Conservation (phyloP, 164 flowering plant species). For the Stephania cephalantha region DNA sequence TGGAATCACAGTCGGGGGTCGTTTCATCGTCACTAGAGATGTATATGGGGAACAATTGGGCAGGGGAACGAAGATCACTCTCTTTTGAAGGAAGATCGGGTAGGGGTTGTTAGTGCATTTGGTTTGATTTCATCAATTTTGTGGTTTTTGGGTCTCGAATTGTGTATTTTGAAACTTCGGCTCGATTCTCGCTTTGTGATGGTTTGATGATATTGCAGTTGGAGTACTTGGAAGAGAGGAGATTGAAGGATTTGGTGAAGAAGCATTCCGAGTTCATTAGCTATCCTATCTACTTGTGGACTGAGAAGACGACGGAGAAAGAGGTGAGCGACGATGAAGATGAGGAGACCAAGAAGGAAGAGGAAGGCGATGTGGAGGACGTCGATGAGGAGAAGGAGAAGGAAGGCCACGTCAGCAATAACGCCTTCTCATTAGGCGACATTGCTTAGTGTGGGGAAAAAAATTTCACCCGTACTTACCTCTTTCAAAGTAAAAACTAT, state of each 20-base stretch:
- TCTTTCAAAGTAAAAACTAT: no score
- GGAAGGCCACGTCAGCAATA: no score
- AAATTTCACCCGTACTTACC: no score
- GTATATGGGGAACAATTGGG: slow-evolving; percentile 50
- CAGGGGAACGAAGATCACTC: slow-evolving; percentile 61
- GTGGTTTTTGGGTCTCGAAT: not conserved
- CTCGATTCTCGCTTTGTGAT: no score
- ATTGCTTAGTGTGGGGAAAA: no score
- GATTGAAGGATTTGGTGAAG: slow-evolving; percentile 62
- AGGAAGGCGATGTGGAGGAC: slow-evolving; percentile 58
- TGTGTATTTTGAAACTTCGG: not conserved
- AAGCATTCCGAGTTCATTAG: slow-evolving; percentile 73
- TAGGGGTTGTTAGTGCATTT: slow-evolving; percentile 6
- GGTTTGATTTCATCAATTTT: not conserved
- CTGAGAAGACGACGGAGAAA: slow-evolving; percentile 61
- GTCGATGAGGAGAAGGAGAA: slow-evolving; percentile 50
- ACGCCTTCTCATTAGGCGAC: no score
- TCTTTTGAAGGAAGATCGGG: slow-evolving; percentile 64
- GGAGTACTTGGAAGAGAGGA: slow-evolving; percentile 67
- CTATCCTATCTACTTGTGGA: slow-evolving; percentile 61
- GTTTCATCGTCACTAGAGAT: slow-evolving; percentile 60
- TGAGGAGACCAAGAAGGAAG: slow-evolving; percentile 54
- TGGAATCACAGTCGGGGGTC: slow-evolving; percentile 78
- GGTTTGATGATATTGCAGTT: slow-evolving; percentile 20
- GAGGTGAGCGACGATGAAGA: slow-evolving; percentile 64